phyloP scores from a whole-genome alignment of 108 stramenopile genomes.

The Aureococcus anophagefferens region DNA sequence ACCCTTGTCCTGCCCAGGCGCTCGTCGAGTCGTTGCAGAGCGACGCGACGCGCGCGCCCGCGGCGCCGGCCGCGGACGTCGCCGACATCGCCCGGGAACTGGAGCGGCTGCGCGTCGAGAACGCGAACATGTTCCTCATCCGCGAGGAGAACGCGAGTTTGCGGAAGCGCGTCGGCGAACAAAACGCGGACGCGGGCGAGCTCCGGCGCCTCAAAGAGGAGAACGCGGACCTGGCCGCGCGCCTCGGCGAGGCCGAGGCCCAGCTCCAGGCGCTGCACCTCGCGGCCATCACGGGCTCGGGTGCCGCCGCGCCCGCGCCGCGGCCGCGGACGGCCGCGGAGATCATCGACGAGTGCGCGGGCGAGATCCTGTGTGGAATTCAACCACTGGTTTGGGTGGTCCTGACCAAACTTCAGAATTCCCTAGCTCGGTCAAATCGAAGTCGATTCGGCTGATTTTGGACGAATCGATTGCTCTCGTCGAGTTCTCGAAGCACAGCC shows the following conservation, averaged over 20 bases:
- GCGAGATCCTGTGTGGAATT: too few relatives aligned
- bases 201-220: conserved; percentile 12
- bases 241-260: neutral
- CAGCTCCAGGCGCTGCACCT: neutral
- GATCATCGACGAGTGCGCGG: neutral
- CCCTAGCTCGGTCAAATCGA: too few relatives aligned
- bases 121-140: conserved; percentile 16
- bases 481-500: too few relatives aligned
- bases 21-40: conserved; percentile 3
- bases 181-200: conserved; percentile 12
- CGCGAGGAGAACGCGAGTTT: conserved; percentile 19
- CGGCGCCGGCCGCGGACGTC: neutral
- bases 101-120: conserved; percentile 9
- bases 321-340: conserved; percentile 10
- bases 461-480: too few relatives aligned
- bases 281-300: neutral
- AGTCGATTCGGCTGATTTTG: too few relatives aligned
- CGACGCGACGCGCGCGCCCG: conserved; percentile 1
- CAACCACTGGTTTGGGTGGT: too few relatives aligned
- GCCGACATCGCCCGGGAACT: conserved; percentile 5
- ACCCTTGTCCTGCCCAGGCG: too few relatives aligned
- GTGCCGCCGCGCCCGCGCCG: neutral
- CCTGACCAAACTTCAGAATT: too few relatives aligned
- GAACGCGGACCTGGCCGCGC: neutral
- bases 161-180: neutral